Evolutionary conservation across 345 rosid genomes (phyloP), one percentile per base, ranked within the genome.

Genomic region (Geranium brycei): DNA sequence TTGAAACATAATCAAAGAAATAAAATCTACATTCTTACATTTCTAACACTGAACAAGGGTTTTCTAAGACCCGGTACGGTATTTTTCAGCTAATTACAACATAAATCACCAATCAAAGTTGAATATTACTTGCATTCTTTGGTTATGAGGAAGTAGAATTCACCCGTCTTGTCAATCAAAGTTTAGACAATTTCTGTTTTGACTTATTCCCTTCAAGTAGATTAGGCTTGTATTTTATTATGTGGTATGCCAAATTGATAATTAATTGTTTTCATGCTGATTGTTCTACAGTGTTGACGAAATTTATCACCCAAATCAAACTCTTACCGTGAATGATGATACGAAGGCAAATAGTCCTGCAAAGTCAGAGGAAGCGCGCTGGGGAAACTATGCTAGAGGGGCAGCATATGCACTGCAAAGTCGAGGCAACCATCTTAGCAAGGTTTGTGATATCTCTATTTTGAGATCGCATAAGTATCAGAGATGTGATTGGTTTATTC

Each of bases 331-430:
- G 68, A 76, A 69, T 57, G 69, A 69, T 32, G 70, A 64, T 60
- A 66, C 58, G 57, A 65, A 69, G 60, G 69, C 67, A 64, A 79
- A 69, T 73, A 58, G 70, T 69, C 62, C 77, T 61, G 68, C 70
- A 12, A 64, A 72, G 60, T 53, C 64, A 17, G 62, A 67, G 68
- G 88, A 83, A 69, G 80, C 80, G 60, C 68, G 78, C 30, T 91
- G 98, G 98, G 98, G 96, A 61, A 75, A 78, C 76, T 92, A 89
- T 76, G 95, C 93, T 14, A 84, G 91, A 77, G 96, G 96, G 71
- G 98, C 96, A 0, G 68, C 81, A 62, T 87, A 80, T 83, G 95
- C 96, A 4, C 75, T 92, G 59, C 88, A 81, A 79, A 82, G 69
- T 59, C 79, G 77, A 66, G 87, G 88, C 60, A 72, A 79, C 74